These are phyloP conservation scores for Pelargonium australe DNA, from an alignment of 441 rosid genomes.

Conservation along the genomic window DNA sequence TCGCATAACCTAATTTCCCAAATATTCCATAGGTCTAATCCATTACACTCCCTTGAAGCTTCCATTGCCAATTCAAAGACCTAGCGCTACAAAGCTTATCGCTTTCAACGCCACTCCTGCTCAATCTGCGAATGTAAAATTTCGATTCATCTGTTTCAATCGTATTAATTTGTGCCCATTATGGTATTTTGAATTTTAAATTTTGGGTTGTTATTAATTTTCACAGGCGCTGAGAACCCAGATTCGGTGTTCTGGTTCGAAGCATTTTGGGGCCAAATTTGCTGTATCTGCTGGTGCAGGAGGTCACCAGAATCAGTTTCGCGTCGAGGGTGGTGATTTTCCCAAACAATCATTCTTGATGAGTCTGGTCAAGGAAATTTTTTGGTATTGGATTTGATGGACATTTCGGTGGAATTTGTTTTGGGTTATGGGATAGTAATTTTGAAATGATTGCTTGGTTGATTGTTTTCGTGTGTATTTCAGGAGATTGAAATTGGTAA, in stretches of 20 bases:
- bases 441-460: not conserved
- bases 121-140: not conserved
- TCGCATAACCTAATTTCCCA: not conserved
- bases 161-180: not conserved
- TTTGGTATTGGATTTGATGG: not conserved
- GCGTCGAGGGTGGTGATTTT: not conserved
- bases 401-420: not conserved
- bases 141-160: not conserved
- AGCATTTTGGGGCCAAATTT: not conserved
- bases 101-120: not conserved
- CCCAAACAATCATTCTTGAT: not conserved
- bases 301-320: slow-evolving; percentile 4
- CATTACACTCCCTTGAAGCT: not conserved
- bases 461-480: not conserved
- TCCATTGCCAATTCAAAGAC: not conserved
- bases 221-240: not conserved
- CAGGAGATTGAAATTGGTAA: slow-evolving; percentile 49
- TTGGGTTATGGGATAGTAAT: not conserved
- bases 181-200: not conserved
- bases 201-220: not conserved
- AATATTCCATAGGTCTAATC: slow-evolving; percentile 1
- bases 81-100: not conserved
- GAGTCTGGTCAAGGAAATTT: not conserved
- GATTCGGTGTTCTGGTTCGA: not conserved
- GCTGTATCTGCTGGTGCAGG: not conserved